Evolutionary conservation across 2,329 filamentous ascomycete genomes (phyloP).

Genomic region (Arthrobotrys entomopaga): DNA sequence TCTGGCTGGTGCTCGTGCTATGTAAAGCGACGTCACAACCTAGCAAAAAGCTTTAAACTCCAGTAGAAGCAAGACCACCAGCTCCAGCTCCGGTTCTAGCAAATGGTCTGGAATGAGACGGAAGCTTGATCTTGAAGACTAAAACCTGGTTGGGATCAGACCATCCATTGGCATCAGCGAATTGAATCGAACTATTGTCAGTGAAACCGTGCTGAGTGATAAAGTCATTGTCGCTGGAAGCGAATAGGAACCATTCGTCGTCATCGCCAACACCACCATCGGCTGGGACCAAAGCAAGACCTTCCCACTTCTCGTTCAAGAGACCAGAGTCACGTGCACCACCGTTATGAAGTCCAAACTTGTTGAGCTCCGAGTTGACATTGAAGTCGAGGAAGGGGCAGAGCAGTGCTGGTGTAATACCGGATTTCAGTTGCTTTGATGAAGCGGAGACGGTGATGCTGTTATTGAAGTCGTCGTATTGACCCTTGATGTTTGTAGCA

Average conservation of each 20-base stretch:
- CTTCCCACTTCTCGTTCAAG: conserved; percentile 83
- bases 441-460: conserved; percentile 64
- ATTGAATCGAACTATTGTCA: conserved; percentile 69
- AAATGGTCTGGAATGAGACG: conserved; percentile 59
- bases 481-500: conserved; percentile 69
- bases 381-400: conserved; percentile 77
- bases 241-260: conserved; percentile 75
- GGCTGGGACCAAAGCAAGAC: conserved; percentile 71
- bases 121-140: conserved; percentile 70
- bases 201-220: conserved; percentile 75
- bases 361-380: conserved; percentile 71
- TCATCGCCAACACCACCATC: conserved; percentile 64
- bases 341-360: conserved; percentile 76
- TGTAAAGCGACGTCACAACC: no score
- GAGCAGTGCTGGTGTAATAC: conserved; percentile 70
- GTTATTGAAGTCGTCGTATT: conserved; percentile 60
- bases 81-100: conserved; percentile 30
- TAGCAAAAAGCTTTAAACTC: no score
- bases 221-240: conserved; percentile 78
- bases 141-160: conserved; percentile 72
- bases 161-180: conserved; percentile 69
- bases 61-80: conserved; percentile 18
- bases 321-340: conserved; percentile 69
- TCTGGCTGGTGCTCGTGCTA: no score
- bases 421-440: conserved; percentile 67